Conservation (phyloP, 2,329 filamentous ascomycete species). For the Cytospora piceicola region DNA sequence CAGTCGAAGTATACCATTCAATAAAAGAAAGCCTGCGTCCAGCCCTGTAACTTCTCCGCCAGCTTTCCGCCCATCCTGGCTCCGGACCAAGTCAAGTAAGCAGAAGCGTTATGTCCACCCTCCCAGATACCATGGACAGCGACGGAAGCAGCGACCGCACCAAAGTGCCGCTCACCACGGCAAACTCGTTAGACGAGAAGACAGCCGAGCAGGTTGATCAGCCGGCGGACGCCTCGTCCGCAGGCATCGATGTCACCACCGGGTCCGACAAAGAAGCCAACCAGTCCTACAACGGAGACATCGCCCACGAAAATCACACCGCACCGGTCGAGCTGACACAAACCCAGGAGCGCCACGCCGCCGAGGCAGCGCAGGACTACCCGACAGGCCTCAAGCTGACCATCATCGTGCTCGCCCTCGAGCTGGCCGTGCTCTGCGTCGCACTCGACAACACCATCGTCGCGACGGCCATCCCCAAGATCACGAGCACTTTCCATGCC, state of each 20-base stretch:
- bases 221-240: not conserved
- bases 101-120: not conserved
- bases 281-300: not conserved
- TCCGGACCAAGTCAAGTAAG: too few relatives aligned
- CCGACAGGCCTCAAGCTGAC: slow-evolving; percentile 41
- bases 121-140: not conserved
- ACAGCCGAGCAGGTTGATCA: not conserved
- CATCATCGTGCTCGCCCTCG: slow-evolving; percentile 48
- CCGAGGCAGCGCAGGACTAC: slow-evolving; percentile 42
- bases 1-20: not conserved
- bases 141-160: not conserved
- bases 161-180: slow-evolving; percentile 2
- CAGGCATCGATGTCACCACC: not conserved
- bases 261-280: not conserved
- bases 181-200: not conserved
- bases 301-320: not conserved
- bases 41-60: not conserved
- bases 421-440: slow-evolving; percentile 45
- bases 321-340: slow-evolving; percentile 27
- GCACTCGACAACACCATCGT: slow-evolving; percentile 41
- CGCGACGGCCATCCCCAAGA: slow-evolving; percentile 45
- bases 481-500: slow-evolving; percentile 45
- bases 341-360: slow-evolving; percentile 37
- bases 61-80: not conserved
- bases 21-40: not conserved